Percentiles rank a stretch among this genome's conserved stretches.
These are phyloP conservation scores for Colletotrichum sp. DNA, from an alignment of 2,329 filamentous ascomycete species.

Conservation along the genomic window DNA sequence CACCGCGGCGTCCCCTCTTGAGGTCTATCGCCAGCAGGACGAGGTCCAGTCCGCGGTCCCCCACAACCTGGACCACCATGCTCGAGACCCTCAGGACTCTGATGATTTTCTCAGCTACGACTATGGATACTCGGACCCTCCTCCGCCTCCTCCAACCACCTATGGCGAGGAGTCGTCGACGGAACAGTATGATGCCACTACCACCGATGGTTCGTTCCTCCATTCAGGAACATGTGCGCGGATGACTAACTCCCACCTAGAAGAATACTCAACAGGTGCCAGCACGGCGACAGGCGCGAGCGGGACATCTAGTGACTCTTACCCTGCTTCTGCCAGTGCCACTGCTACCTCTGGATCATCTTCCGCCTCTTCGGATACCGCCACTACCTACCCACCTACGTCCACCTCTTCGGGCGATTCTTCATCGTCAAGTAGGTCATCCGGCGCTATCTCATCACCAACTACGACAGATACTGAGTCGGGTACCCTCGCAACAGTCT, in stretches of 20 bases:
- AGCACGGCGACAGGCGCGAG: not conserved
- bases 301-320: not conserved
- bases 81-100: not conserved
- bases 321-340: not conserved
- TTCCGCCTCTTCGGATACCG: not conserved
- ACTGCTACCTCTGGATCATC: not conserved
- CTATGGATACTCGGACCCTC: conserved; percentile 13
- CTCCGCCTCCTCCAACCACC: not conserved
- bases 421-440: not conserved
- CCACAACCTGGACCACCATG: not conserved
- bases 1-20: not conserved
- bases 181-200: not conserved
- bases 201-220: not conserved
- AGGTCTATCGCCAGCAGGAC: not conserved
- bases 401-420: not conserved
- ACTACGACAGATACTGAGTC: not conserved
- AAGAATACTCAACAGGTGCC: not conserved
- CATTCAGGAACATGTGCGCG: not conserved
- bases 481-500: not conserved
- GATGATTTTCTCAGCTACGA: conserved; percentile 10
- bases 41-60: not conserved
- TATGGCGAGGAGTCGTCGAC: conserved; percentile 6
- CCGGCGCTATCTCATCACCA: not conserved
- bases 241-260: not conserved
- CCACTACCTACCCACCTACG: not conserved